Percentiles rank a stretch among this genome's conserved stretches.
phyloP scores from a whole-genome alignment of 1,284 basidiomycete species.

The Filobasidium uniguttulatum region DNA sequence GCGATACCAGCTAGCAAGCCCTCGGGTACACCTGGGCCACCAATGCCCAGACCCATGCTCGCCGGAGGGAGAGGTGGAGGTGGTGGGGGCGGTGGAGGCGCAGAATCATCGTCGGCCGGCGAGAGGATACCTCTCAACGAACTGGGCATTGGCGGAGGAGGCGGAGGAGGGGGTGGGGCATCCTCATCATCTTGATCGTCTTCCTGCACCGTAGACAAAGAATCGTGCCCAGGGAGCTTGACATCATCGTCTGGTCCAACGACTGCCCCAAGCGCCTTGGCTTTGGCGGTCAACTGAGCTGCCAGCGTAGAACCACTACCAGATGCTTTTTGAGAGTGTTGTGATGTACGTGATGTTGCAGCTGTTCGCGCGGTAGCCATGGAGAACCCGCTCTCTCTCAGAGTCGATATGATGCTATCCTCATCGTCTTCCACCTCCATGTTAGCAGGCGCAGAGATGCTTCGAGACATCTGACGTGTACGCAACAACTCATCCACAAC shows the following conservation, averaged over 20 bases:
- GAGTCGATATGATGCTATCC: slow-evolving; percentile 45
- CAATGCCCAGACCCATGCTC: slow-evolving; percentile 22
- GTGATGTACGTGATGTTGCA: slow-evolving; percentile 47
- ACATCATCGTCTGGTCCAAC: not conserved
- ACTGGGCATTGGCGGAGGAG: slow-evolving; percentile 26
- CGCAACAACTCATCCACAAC: slow-evolving; percentile 10
- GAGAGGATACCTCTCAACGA: slow-evolving; percentile 4
- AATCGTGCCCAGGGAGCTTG: not conserved
- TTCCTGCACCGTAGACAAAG: slow-evolving; percentile 6
- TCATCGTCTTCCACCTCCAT: slow-evolving; percentile 30
- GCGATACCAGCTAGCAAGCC: slow-evolving; percentile 26
- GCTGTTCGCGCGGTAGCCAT: slow-evolving; percentile 43
- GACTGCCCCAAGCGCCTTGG: not conserved
- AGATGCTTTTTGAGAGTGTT: slow-evolving; percentile 6
- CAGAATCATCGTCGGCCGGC: not conserved
- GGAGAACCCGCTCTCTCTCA: slow-evolving; percentile 43
- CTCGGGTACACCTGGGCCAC: slow-evolving; percentile 8
- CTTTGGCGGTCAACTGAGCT: not conserved
- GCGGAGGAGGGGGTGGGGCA: slow-evolving; percentile 33
- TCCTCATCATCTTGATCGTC: not conserved
- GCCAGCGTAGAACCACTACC: slow-evolving; percentile 1
- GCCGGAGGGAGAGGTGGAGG: slow-evolving; percentile 34
- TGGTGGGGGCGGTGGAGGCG: slow-evolving; percentile 15
- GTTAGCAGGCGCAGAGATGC: slow-evolving; percentile 23
- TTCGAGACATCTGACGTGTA: slow-evolving; percentile 17